phyloP scores from a whole-genome alignment of 1,284 basidiomycete species.

The Ceraceosorus bombacis region DNA sequence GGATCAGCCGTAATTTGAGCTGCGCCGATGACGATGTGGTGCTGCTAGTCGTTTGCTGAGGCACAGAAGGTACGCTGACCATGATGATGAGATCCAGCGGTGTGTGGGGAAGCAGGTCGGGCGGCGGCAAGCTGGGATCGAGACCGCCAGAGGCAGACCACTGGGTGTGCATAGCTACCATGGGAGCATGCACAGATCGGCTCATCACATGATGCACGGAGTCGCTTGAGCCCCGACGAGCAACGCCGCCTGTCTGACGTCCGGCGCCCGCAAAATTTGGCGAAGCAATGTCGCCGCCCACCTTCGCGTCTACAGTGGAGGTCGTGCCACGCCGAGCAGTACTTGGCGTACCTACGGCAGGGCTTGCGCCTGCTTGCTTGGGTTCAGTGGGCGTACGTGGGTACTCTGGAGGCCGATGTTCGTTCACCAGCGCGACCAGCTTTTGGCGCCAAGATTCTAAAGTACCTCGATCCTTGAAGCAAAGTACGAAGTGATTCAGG shows the following conservation, averaged over 20 bases:
- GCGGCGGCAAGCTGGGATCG: constrained; percentile 35
- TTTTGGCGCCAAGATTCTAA: constrained; percentile 73
- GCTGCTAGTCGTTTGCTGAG: constrained; percentile 16
- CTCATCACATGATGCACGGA: neutral
- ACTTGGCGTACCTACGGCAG: neutral
- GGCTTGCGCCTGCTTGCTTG: neutral
- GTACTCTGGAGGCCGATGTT: neutral
- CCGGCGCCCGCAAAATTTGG: no score
- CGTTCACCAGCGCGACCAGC: constrained; percentile 21
- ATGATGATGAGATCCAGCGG: constrained; percentile 86
- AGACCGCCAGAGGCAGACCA: constrained; percentile 39
- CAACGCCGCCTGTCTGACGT: neutral
- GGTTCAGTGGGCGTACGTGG: neutral
- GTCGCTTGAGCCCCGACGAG: neutral
- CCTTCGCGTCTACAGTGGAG: neutral
- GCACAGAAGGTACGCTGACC: constrained; percentile 63
- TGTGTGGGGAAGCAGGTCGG: constrained; percentile 61
- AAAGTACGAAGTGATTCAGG: constrained; percentile 84
- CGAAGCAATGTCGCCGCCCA: neutral
- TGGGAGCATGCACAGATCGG: neutral
- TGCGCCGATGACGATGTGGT: constrained; percentile 65
- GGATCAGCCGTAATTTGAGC: constrained; percentile 39
- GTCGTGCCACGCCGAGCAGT: neutral
- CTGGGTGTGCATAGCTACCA: constrained; percentile 19
- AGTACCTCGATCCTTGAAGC: constrained; percentile 81